Conservation (phyloP, 2,329 filamentous ascomycete genomes). For the Thelonectria blattea region DNA sequence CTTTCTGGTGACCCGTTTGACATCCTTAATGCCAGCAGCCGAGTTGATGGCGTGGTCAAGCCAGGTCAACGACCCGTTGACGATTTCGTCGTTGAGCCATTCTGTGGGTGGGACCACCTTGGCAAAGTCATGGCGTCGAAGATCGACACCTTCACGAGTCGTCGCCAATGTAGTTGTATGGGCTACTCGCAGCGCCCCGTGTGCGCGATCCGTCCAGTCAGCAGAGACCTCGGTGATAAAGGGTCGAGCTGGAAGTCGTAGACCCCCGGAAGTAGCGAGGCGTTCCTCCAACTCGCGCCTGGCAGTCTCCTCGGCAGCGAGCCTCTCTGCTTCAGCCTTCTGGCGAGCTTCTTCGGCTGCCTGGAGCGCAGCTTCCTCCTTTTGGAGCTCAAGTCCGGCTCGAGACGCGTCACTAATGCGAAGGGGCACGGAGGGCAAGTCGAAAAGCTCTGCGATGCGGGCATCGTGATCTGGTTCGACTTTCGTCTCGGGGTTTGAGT, state of each 20-base stretch:
- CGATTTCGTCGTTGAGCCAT: conserved; percentile 81
- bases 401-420: conserved; percentile 39
- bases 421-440: conserved; percentile 36
- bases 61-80: conserved; percentile 70
- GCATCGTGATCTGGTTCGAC: conserved; percentile 22
- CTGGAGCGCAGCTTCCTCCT: conserved; percentile 32
- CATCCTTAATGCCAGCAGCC: conserved; percentile 57
- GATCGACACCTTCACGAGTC: conserved; percentile 56
- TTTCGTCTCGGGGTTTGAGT: conserved; percentile 10
- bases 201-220: conserved; percentile 37
- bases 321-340: conserved; percentile 34
- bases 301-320: conserved; percentile 33
- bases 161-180: conserved; percentile 48
- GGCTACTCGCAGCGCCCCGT: conserved; percentile 44
- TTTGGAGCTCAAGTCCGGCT: conserved; percentile 34
- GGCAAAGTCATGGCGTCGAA: conserved; percentile 65
- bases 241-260: conserved; percentile 38
- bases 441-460: conserved; percentile 37
- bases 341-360: conserved; percentile 38
- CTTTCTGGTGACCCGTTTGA: conserved; percentile 57
- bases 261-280: conserved; percentile 40
- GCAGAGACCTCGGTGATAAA: conserved; percentile 40
- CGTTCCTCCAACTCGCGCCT: conserved; percentile 36
- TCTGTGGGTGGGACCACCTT: conserved; percentile 61
- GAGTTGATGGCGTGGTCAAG: conserved; percentile 66